Percentiles rank a stretch among this genome's conserved stretches.
Conservation (phyloP, 2,329 filamentous ascomycete genomes). For the Aquanectria penicillioides region DNA sequence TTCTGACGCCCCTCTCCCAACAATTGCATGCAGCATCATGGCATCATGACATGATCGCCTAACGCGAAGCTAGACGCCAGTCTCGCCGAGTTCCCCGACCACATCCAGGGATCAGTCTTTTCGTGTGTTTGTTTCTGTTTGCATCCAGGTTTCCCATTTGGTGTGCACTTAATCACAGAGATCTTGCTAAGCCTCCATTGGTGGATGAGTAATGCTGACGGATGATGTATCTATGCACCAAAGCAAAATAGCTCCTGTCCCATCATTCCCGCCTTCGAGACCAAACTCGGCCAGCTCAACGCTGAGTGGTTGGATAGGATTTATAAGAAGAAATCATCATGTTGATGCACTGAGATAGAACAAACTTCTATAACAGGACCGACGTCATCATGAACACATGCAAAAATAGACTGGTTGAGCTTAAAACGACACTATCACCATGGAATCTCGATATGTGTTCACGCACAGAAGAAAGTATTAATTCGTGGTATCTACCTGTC, state of each 20-base stretch:
- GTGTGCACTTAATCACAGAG: not conserved
- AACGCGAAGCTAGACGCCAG: not conserved
- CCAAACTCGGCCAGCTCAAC: no score
- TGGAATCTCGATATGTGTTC: no score
- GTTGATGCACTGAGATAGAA: no score
- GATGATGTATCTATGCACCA: conserved; percentile 33
- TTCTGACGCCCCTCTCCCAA: not conserved
- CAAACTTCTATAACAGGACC: not conserved
- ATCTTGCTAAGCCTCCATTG: conserved; percentile 13
- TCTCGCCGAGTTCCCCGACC: conserved; percentile 8
- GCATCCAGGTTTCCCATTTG: conserved; percentile 8
- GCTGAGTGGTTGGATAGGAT: no score
- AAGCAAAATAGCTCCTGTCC: no score
- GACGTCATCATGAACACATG: not conserved
- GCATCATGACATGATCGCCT: conserved; percentile 13
- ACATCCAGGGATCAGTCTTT: conserved; percentile 8
- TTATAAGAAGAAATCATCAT: no score
- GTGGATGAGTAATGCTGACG: conserved; percentile 29
- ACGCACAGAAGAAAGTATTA: no score
- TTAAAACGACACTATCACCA: no score
- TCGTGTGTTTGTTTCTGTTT: no score
- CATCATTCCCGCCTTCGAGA: no score
- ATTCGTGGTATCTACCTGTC: not conserved
- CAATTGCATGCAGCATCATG: not conserved
- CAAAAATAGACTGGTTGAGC: no score